Percentiles rank a stretch among this genome's conserved stretches.
Conservation (phyloP, 2,329 filamentous ascomycete species). For the Samsoniella hepiali region DNA sequence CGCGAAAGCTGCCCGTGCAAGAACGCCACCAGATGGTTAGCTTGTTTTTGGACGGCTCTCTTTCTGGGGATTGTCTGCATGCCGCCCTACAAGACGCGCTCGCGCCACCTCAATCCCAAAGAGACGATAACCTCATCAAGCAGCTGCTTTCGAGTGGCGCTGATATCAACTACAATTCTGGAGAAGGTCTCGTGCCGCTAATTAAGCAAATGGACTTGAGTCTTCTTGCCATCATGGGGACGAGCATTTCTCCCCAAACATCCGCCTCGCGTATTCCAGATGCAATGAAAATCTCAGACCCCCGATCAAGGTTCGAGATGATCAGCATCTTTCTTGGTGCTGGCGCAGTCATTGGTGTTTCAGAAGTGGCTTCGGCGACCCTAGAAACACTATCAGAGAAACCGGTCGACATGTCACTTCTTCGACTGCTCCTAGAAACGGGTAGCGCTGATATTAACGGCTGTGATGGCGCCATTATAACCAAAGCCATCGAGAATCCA, state of each 20-base stretch:
- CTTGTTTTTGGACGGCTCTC: slow-evolving; percentile 46
- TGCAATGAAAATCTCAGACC: slow-evolving; percentile 46
- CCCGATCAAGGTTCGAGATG: slow-evolving; percentile 44
- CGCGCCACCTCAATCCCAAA: slow-evolving; percentile 42
- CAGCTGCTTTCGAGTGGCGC: slow-evolving; percentile 51
- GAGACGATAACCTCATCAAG: slow-evolving; percentile 51
- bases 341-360: slow-evolving; percentile 41
- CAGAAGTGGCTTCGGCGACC: slow-evolving; percentile 43
- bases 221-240: slow-evolving; percentile 44
- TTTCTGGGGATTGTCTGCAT: slow-evolving; percentile 46
- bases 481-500: slow-evolving; percentile 38
- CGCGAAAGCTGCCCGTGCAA: slow-evolving; percentile 39
- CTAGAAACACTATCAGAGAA: slow-evolving; percentile 40
- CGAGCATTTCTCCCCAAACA: slow-evolving; percentile 45
- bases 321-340: slow-evolving; percentile 44
- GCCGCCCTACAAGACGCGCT: slow-evolving; percentile 52
- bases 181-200: slow-evolving; percentile 46
- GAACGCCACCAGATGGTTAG: slow-evolving; percentile 49
- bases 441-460: slow-evolving; percentile 54
- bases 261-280: slow-evolving; percentile 46
- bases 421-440: slow-evolving; percentile 47
- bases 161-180: slow-evolving; percentile 53
- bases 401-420: slow-evolving; percentile 48
- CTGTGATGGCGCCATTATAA: slow-evolving; percentile 42
- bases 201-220: slow-evolving; percentile 47